phyloP scores from a whole-genome alignment of 2,329 filamentous ascomycete genomes.

The Ophiocordyceps sinensis region DNA sequence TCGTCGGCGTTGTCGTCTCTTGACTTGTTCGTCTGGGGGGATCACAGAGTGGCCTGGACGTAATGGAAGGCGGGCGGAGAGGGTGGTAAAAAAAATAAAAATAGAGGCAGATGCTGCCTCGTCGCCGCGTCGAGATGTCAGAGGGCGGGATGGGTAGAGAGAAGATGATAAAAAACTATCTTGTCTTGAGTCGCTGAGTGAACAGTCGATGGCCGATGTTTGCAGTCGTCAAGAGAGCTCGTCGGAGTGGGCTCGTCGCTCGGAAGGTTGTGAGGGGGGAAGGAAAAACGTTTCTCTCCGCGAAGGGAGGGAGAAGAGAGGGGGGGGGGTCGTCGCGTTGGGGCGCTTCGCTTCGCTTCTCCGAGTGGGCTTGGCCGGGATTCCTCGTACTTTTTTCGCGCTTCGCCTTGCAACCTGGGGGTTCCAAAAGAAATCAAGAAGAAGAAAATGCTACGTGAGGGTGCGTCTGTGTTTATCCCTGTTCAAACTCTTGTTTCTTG shows the following conservation, averaged over 20 bases:
- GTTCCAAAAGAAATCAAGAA: too few relatives aligned
- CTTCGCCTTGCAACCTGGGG: too few relatives aligned
- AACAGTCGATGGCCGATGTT: not conserved
- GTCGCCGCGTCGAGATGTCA: not conserved
- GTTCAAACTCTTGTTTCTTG: too few relatives aligned
- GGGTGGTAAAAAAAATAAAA: not conserved
- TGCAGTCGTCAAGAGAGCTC: slow-evolving; percentile 1
- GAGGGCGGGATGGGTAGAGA: not conserved
- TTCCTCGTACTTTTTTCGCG: too few relatives aligned
- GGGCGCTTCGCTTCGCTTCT: not conserved
- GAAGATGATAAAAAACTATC: not conserved
- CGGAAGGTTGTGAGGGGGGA: not conserved
- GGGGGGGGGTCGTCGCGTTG: not conserved
- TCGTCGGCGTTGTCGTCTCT: not conserved
- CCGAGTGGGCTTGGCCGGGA: not conserved
- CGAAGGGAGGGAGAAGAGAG: not conserved
- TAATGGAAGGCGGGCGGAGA: not conserved
- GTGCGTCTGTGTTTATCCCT: too few relatives aligned
- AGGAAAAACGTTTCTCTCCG: not conserved
- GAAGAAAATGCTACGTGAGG: too few relatives aligned
- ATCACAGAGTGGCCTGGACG: too few relatives aligned
- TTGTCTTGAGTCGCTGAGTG: not conserved
- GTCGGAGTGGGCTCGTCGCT: not conserved
- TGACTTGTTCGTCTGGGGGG: too few relatives aligned
- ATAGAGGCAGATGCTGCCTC: not conserved